phyloP scores from a whole-genome alignment of 331 rosid genomes.

The Dryas integrifolia region DNA sequence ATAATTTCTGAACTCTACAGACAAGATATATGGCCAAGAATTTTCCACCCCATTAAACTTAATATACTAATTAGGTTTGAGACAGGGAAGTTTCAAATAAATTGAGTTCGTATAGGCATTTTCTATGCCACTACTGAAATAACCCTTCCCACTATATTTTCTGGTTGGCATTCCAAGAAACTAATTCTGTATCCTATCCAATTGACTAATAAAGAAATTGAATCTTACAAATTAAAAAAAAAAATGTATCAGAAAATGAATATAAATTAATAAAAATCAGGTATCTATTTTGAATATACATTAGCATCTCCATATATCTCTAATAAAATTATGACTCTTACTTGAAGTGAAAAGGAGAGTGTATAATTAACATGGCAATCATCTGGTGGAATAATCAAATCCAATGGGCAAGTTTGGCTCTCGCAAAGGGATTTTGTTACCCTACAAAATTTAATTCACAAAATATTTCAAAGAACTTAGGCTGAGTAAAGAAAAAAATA shows the following conservation, averaged over 20 bases:
- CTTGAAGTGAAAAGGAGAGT: constrained; percentile 94
- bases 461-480: constrained; percentile 11
- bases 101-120: no score
- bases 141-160: no score
- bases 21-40: neutral
- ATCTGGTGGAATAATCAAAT: constrained; percentile 97
- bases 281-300: neutral
- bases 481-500: constrained; percentile 18
- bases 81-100: neutral
- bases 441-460: constrained; percentile 50
- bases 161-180: neutral
- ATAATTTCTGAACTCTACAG: neutral
- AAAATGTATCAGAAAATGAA: neutral
- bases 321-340: constrained; percentile 43
- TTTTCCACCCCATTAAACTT: neutral
- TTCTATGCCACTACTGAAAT: no score
- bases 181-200: neutral
- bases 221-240: neutral
- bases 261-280: neutral
- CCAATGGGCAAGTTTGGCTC: constrained; percentile 73
- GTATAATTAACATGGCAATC: constrained; percentile 98
- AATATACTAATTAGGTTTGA: neutral
- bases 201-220: neutral
- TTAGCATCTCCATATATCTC: constrained; percentile 9
- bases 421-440: constrained; percentile 78